phyloP scores from a whole-genome alignment of 345 rosid species.

The Eucalyptus microcorys region DNA sequence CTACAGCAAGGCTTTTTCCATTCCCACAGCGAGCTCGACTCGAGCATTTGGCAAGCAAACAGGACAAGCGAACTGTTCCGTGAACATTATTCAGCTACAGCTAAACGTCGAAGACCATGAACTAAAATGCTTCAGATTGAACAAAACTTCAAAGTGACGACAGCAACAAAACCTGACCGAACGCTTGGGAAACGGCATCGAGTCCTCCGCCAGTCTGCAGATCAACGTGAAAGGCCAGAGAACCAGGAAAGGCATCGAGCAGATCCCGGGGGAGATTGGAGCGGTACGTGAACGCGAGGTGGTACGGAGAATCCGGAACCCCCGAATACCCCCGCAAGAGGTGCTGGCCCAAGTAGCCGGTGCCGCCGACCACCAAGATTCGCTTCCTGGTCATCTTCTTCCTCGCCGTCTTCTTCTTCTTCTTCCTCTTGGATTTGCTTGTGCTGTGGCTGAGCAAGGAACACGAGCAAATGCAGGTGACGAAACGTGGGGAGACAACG shows the following conservation, averaged over 20 bases:
- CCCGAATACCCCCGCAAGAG: slow-evolving; percentile 37
- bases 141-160: background rate
- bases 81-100: background rate
- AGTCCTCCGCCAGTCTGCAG: slow-evolving; percentile 49
- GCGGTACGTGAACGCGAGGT: slow-evolving; percentile 54
- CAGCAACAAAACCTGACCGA: slow-evolving; percentile 39
- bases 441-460: background rate
- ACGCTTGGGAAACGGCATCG: slow-evolving; percentile 29
- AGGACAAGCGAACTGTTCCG: background rate
- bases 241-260: slow-evolving; percentile 41
- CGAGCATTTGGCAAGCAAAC: background rate
- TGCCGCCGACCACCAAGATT: slow-evolving; percentile 78
- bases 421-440: background rate
- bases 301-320: slow-evolving; percentile 15
- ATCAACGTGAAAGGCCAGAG: slow-evolving; percentile 51
- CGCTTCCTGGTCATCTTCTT: slow-evolving; percentile 27
- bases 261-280: slow-evolving; percentile 37
- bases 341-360: slow-evolving; percentile 91
- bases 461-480: background rate
- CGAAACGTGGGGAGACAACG: background rate
- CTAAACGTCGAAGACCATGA: background rate
- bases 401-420: background rate
- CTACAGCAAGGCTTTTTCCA: background rate
- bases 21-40: background rate
- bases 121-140: background rate